Evolutionary conservation across 2,329 filamentous ascomycete species (phyloP).

Genomic region (Didymella arachidicola): DNA sequence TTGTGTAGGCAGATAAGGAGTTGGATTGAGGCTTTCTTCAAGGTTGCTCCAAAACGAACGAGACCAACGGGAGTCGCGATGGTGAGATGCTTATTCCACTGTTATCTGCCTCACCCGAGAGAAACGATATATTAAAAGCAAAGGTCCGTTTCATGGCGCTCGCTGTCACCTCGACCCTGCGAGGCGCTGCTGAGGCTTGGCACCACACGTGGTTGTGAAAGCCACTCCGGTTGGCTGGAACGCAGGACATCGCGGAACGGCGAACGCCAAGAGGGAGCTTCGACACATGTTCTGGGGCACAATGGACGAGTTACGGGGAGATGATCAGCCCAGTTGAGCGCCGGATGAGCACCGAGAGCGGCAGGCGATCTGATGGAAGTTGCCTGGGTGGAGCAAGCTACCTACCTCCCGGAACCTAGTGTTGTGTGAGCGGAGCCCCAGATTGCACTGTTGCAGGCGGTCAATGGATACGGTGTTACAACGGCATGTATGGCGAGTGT

Average conservation of each 20-base stretch:
- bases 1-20: background rate
- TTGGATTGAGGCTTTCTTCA: background rate
- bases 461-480: background rate
- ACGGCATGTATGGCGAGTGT: constrained; percentile 11
- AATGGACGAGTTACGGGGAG: background rate
- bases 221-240: constrained; percentile 17
- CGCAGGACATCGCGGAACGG: constrained; percentile 9
- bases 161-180: constrained; percentile 9
- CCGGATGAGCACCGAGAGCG: background rate
- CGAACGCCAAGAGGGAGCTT: constrained; percentile 17
- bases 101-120: constrained; percentile 10
- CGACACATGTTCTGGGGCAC: constrained; percentile 8
- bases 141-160: constrained; percentile 14
- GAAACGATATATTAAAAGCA: constrained; percentile 13
- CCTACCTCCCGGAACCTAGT: constrained; percentile 13
- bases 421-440: constrained; percentile 12
- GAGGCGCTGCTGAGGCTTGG: constrained; percentile 19
- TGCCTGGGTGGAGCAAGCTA: constrained; percentile 13
- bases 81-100: constrained; percentile 1
- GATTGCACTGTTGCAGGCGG: constrained; percentile 10
- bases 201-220: constrained; percentile 19
- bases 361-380: constrained; percentile 14
- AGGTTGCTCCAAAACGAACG: constrained; percentile 1
- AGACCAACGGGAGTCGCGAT: too few relatives aligned
- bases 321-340: constrained; percentile 19